Evolutionary conservation across 768 basidiomycete species (phyloP).

Genomic region (Leccinum longicurvipes): DNA sequence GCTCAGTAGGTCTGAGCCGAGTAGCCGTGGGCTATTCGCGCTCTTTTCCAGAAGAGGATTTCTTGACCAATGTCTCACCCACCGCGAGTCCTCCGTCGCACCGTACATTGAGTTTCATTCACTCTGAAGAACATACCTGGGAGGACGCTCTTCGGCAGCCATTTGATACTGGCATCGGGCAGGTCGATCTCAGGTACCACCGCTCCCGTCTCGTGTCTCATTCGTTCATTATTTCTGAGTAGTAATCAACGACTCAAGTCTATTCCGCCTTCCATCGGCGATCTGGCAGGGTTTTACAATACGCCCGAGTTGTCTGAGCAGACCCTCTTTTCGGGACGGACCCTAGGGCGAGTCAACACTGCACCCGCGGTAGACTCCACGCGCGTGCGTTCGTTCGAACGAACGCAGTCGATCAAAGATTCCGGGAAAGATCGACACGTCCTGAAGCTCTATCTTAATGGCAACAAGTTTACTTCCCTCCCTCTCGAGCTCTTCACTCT

Average conservation of each 20-base stretch:
- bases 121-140: slow-evolving; percentile 42
- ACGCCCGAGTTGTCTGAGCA: slow-evolving; percentile 36
- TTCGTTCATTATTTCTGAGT: slow-evolving; percentile 8
- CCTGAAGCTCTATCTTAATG: slow-evolving; percentile 54
- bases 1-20: slow-evolving; percentile 13
- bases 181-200: slow-evolving; percentile 46
- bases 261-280: slow-evolving; percentile 48
- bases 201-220: not conserved
- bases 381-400: slow-evolving; percentile 23
- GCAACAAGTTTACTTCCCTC: slow-evolving; percentile 50
- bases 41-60: slow-evolving; percentile 32
- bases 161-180: slow-evolving; percentile 46
- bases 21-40: slow-evolving; percentile 1
- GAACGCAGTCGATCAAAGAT: slow-evolving; percentile 28
- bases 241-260: slow-evolving; percentile 41
- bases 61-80: slow-evolving; percentile 7
- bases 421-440: slow-evolving; percentile 43
- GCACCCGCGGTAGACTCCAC: slow-evolving; percentile 29
- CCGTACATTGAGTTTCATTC: slow-evolving; percentile 18
- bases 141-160: slow-evolving; percentile 42
- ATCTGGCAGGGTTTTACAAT: slow-evolving; percentile 47
- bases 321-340: slow-evolving; percentile 21
- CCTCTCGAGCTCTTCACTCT: slow-evolving; percentile 58
- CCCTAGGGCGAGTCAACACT: slow-evolving; percentile 34
- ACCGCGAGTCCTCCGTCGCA: slow-evolving; percentile 8